Evolutionary conservation across 1,284 basidiomycete species (phyloP).

Genomic region (Peniophora sp.): DNA sequence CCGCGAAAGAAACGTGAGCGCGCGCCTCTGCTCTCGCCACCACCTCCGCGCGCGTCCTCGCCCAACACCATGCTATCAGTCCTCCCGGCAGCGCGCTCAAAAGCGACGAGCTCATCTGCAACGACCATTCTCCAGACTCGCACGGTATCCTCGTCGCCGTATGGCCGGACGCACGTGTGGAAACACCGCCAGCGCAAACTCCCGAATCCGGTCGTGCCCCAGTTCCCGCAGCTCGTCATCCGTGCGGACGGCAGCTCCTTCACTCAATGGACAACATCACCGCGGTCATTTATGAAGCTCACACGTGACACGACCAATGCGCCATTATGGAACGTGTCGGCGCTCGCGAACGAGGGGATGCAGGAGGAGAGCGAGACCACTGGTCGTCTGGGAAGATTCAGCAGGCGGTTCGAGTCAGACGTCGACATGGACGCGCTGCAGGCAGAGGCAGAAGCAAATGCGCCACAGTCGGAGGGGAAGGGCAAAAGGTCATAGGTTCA

Average conservation of each 20-base stretch:
- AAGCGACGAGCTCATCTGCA: background rate
- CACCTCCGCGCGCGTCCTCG: too few species aligned
- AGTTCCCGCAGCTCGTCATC: slow-evolving; percentile 76
- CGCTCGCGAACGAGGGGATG: slow-evolving; percentile 33
- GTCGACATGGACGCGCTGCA: slow-evolving; percentile 14
- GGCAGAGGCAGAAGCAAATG: background rate
- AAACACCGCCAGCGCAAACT: slow-evolving; percentile 56
- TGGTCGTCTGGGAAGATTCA: slow-evolving; percentile 77
- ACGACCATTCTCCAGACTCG: slow-evolving; percentile 22
- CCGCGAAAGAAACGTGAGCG: too few species aligned
- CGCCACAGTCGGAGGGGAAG: background rate
- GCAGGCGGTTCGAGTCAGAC: slow-evolving; percentile 51
- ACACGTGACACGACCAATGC: slow-evolving; percentile 84
- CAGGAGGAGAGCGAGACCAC: slow-evolving; percentile 64
- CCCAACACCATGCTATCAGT: too few species aligned
- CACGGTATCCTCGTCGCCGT: slow-evolving; percentile 58
- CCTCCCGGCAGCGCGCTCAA: background rate
- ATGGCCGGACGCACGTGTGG: slow-evolving; percentile 72
- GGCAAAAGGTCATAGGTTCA: background rate
- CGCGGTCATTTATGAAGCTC: slow-evolving; percentile 62
- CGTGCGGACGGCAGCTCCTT: slow-evolving; percentile 85
- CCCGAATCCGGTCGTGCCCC: slow-evolving; percentile 75
- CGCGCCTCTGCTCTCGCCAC: too few species aligned
- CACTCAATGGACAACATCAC: slow-evolving; percentile 80
- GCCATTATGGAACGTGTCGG: slow-evolving; percentile 63